Evolutionary conservation across 139 green algal genomes (phyloP), one percentile per base, ranked within the genome.

Genomic region (Volvox africanus): DNA sequence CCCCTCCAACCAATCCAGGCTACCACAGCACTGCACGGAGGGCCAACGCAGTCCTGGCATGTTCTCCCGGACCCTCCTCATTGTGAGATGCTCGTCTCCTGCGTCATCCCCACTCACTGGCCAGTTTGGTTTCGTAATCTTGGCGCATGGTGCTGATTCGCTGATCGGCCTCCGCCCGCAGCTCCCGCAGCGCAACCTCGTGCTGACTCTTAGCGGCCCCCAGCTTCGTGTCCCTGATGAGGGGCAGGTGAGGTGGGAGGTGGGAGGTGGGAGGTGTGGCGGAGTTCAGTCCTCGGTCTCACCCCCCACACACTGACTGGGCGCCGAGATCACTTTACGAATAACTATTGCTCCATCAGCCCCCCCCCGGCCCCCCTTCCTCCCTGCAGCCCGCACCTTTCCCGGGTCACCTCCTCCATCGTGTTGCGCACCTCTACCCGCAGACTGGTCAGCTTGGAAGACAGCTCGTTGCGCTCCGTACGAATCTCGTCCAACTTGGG

Each of bases 351-450:
- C n/a, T 20, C 14, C 71, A n/a, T 79, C 26, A n/a, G 21, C n/a
- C 28, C 71, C 71, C 6, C 65, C 65, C 65, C 65, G 21, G 9
- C 65, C 65, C 65, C 6, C 65, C 11, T 12, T 73, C 65, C 11
- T 73, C 65, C 11, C 65, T 73, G 21, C 6, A 24, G 21, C 11
- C 65, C 80, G 11, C 28, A 91, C 87, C 89, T 87, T 55, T 93
- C 90, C 19, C 37, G 37, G 1, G 61, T 13, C 2, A 93, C 78
- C 21, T 93, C 78, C 0, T 93, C 90, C 77, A 93, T 91, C 19
- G 90, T 91, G 65, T 67, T 37, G 44, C 88, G 88, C 11, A 93
- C 84, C 84, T 93, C 90, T 0, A 68, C 22, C 26, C 90, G 77
- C 67, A 93, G 84, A 61, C 82, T 32, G 14, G 65, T 28, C n/a